Evolutionary conservation across 2,329 filamentous ascomycete species (phyloP).

Genomic region (Metarhizium anisopliae): DNA sequence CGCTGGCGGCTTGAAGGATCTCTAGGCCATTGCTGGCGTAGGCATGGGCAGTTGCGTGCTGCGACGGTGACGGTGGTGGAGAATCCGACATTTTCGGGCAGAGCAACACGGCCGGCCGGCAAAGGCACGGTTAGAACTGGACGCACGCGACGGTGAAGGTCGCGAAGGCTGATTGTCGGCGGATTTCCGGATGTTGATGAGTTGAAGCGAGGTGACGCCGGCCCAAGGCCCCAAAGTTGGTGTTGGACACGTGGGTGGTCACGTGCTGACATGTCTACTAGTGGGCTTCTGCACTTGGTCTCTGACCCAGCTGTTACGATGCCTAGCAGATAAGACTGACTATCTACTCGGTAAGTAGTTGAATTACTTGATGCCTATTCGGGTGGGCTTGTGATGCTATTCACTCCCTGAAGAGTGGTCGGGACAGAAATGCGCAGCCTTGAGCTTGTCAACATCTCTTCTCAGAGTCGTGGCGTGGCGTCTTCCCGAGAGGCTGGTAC

Average conservation of each 20-base stretch:
- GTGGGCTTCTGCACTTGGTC: not conserved
- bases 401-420: not conserved
- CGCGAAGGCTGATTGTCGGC: slow-evolving; percentile 34
- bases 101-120: not conserved
- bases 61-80: slow-evolving; percentile 15
- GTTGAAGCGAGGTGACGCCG: slow-evolving; percentile 31
- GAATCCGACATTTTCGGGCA: slow-evolving; percentile 15
- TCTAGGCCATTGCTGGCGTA: slow-evolving; percentile 38
- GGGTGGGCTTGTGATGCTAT: not conserved
- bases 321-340: not conserved
- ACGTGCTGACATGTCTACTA: not conserved
- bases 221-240: not conserved
- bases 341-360: too few relatives aligned
- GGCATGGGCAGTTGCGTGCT: slow-evolving; percentile 25
- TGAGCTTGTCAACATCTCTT: not conserved
- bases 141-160: slow-evolving; percentile 9
- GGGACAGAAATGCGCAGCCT: too few relatives aligned
- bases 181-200: slow-evolving; percentile 28
- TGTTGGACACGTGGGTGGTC: not conserved
- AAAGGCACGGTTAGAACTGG: not conserved
- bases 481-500: too few relatives aligned
- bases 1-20: slow-evolving; percentile 36
- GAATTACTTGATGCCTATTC: too few relatives aligned
- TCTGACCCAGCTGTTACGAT: not conserved
- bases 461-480: too few relatives aligned